phyloP scores from a whole-genome alignment of 1,284 basidiomycete genomes.

The Papiliotrema fonsecae region DNA sequence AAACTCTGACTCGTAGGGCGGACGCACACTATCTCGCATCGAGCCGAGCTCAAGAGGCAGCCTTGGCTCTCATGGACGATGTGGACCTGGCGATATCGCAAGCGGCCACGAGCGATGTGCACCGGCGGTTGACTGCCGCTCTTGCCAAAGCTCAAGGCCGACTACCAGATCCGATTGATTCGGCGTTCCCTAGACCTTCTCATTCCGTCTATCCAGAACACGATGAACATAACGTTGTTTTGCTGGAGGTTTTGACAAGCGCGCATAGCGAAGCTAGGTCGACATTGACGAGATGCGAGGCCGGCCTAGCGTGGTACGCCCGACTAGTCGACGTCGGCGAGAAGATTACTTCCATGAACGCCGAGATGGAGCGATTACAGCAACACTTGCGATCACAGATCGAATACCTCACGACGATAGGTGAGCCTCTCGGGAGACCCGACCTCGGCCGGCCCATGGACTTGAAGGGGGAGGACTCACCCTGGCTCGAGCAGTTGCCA shows the following conservation, averaged over 20 bases:
- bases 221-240: conserved; percentile 16
- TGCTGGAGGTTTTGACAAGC: conserved; percentile 8
- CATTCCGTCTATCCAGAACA: conserved; percentile 28
- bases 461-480: too few species aligned
- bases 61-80: conserved; percentile 10
- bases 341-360: conserved; percentile 4
- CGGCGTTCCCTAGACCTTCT: conserved; percentile 21
- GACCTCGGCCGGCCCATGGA: too few species aligned
- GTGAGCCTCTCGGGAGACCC: too few species aligned
- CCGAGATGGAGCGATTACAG: background rate
- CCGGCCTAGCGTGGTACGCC: conserved; percentile 25
- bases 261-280: conserved; percentile 10
- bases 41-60: conserved; percentile 8
- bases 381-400: background rate
- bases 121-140: conserved; percentile 12
- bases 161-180: conserved; percentile 19
- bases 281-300: conserved; percentile 7
- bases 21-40: conserved; percentile 21
- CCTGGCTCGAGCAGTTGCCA: too few species aligned
- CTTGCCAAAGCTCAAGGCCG: conserved; percentile 4
- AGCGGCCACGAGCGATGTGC: conserved; percentile 20
- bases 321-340: conserved; percentile 13
- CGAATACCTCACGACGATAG: too few species aligned
- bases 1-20: conserved; percentile 15
- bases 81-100: conserved; percentile 12